phyloP scores from a whole-genome alignment of 2,329 filamentous ascomycete species.

The Grosmannia penicillata region DNA sequence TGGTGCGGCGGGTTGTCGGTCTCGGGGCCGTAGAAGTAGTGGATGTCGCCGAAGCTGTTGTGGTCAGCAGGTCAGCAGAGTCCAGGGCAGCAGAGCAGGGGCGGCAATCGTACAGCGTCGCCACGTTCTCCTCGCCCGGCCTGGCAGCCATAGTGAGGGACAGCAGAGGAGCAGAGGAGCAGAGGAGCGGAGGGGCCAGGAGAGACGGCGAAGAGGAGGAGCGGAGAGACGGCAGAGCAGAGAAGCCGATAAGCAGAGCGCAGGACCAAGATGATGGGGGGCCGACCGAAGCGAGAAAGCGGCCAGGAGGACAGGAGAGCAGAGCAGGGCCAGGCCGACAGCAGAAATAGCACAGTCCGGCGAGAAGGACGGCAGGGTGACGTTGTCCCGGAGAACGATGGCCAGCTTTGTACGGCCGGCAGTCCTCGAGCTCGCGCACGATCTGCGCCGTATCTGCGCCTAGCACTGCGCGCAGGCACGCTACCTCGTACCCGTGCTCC shows the following conservation, averaged over 20 bases:
- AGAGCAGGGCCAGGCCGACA: too few species aligned
- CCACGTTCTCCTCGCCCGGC: slow-evolving; percentile 31
- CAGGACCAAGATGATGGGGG: too few species aligned
- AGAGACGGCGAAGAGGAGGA: neutral
- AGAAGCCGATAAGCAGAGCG: too few species aligned
- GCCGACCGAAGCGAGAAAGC: too few species aligned
- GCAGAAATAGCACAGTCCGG: too few species aligned
- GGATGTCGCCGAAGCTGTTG: slow-evolving; percentile 57
- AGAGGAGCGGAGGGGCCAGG: neutral
- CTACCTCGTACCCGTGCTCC: too few species aligned
- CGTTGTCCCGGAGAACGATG: too few species aligned
- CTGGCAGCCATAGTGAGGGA: slow-evolving; percentile 24
- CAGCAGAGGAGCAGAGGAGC: neutral
- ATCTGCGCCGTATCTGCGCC: too few species aligned
- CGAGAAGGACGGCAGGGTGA: too few species aligned
- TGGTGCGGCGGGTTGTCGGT: slow-evolving; percentile 57
- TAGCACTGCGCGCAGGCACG: too few species aligned
- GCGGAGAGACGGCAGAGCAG: neutral
- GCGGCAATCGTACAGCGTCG: slow-evolving; percentile 31
- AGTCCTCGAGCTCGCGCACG: too few species aligned
- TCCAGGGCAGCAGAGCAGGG: slow-evolving; percentile 1
- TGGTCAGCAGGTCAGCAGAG: neutral
- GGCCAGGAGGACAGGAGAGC: neutral
- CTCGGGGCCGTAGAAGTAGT: slow-evolving; percentile 64
- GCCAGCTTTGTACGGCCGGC: too few species aligned